A percentile compares a stretch with the other conserved stretches of the same genome.
Evolutionary conservation across 805 yeast species (phyloP).

Genomic region (Kazachstania martiniae): DNA sequence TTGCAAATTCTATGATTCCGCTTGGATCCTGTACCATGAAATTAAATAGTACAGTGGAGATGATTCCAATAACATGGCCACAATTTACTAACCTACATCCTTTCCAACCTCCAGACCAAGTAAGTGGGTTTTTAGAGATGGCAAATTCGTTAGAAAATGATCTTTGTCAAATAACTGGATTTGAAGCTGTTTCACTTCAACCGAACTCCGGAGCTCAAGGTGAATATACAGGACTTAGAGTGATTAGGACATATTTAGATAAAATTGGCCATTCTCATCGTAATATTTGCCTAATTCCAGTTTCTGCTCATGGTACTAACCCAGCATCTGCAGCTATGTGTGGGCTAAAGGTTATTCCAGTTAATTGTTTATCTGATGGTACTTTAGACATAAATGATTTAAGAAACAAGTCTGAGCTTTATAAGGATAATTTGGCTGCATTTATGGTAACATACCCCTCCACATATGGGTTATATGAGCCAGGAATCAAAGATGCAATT

Average conservation of each 20-base stretch:
- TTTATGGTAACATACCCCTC: constrained; percentile 97
- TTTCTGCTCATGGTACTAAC: constrained; percentile 96
- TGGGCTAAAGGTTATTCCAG: constrained; percentile 86
- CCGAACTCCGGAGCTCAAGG: constrained; percentile 99
- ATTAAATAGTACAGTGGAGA: constrained; percentile 87
- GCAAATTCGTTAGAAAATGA: constrained; percentile 71
- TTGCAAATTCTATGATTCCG: constrained; percentile 95
- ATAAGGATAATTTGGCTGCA: constrained; percentile 68
- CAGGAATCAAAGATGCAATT: constrained; percentile 75
- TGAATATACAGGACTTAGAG: constrained; percentile 88
- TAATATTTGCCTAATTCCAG: constrained; percentile 88
- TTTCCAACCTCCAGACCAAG: constrained; percentile 82
- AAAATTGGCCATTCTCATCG: constrained; percentile 62
- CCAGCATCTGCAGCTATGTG: constrained; percentile 99
- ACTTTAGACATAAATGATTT: constrained; percentile 76
- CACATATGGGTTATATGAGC: constrained; percentile 93
- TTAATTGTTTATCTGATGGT: constrained; percentile 78
- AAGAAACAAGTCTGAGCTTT: constrained; percentile 56
- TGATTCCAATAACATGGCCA: constrained; percentile 92
- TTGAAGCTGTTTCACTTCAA: constrained; percentile 80
- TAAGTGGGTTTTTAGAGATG: constrained; percentile 73
- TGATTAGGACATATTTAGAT: constrained; percentile 67
- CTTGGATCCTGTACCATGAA: constrained; percentile 98
- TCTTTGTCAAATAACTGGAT: constrained; percentile 86
- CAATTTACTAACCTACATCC: constrained; percentile 87